Evolutionary conservation across 768 basidiomycete species (phyloP).

Genomic region (Tricholoma sp.): DNA sequence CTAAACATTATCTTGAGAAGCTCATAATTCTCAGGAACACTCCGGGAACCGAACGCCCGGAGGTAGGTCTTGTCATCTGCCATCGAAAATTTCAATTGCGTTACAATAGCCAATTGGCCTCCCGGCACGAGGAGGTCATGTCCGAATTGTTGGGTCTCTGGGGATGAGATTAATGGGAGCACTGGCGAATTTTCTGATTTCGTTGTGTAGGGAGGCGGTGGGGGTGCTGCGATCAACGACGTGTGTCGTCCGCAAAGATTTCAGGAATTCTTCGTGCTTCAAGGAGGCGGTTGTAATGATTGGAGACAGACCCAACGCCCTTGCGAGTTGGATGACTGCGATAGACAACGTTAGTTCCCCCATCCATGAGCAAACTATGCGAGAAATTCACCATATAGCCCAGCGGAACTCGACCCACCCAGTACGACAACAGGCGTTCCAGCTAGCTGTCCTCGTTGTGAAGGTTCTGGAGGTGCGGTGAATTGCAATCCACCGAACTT

Average conservation of each 20-base stretch:
- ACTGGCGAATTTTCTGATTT: slow-evolving; percentile 10
- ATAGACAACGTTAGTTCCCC: neutral
- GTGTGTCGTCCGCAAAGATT: slow-evolving; percentile 35
- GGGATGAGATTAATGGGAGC: neutral
- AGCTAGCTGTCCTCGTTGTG: slow-evolving; percentile 19
- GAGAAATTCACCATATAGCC: slow-evolving; percentile 19
- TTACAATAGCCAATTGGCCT: neutral
- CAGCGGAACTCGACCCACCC: slow-evolving; percentile 22
- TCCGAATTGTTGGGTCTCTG: slow-evolving; percentile 5
- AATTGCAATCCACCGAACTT: slow-evolving; percentile 16
- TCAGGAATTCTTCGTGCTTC: slow-evolving; percentile 22
- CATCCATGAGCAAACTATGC: neutral
- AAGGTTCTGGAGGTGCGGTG: slow-evolving; percentile 17
- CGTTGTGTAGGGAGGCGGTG: slow-evolving; percentile 5
- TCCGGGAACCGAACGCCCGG: neutral
- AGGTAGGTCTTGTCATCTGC: neutral
- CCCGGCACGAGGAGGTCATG: slow-evolving; percentile 3
- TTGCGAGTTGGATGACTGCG: slow-evolving; percentile 32
- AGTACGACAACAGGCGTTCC: slow-evolving; percentile 23
- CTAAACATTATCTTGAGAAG: neutral
- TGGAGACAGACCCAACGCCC: slow-evolving; percentile 34
- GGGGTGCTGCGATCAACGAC: slow-evolving; percentile 26
- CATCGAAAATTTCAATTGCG: neutral
- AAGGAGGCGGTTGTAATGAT: slow-evolving; percentile 34
- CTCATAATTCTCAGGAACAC: neutral